phyloP scores from a whole-genome alignment of 2,329 filamentous ascomycete species.

The Colletotrichum tropicicola region DNA sequence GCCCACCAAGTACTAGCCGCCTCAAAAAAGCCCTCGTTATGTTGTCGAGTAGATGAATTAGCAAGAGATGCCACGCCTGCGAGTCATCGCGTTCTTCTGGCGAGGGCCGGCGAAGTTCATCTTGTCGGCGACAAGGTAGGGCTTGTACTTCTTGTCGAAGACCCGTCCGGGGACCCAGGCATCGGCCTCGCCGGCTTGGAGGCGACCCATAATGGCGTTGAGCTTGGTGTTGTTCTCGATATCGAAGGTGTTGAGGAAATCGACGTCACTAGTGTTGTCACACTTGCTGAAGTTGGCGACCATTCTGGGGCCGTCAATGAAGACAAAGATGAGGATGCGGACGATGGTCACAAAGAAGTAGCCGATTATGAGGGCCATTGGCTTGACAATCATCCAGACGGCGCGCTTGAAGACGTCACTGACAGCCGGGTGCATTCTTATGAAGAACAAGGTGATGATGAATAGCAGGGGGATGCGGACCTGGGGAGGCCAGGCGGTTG shows the following conservation, averaged over 20 bases:
- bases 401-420: not conserved
- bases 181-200: not conserved
- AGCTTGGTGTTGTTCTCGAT: constrained; percentile 22
- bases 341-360: constrained; percentile 10
- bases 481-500: constrained; percentile 14
- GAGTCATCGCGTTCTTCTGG: constrained; percentile 21
- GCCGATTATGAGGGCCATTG: constrained; percentile 15
- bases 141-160: constrained; percentile 28
- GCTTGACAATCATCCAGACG: constrained; percentile 15
- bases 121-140: constrained; percentile 2
- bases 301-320: constrained; percentile 21
- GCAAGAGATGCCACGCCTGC: constrained; percentile 18
- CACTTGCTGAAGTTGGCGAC: not conserved
- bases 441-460: constrained; percentile 6
- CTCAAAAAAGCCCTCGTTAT: not conserved
- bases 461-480: constrained; percentile 13
- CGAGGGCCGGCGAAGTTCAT: constrained; percentile 20
- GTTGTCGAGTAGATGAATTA: not conserved
- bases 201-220: constrained; percentile 16
- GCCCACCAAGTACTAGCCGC: not conserved
- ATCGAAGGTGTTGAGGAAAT: not conserved
- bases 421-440: constrained; percentile 15
- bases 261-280: not conserved
- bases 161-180: not conserved
- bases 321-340: constrained; percentile 12